Evolutionary conservation across 2,329 filamentous ascomycete species (phyloP), one percentile per base, ranked within the genome.

Genomic region (Dendrostoma leiphaemia): DNA sequence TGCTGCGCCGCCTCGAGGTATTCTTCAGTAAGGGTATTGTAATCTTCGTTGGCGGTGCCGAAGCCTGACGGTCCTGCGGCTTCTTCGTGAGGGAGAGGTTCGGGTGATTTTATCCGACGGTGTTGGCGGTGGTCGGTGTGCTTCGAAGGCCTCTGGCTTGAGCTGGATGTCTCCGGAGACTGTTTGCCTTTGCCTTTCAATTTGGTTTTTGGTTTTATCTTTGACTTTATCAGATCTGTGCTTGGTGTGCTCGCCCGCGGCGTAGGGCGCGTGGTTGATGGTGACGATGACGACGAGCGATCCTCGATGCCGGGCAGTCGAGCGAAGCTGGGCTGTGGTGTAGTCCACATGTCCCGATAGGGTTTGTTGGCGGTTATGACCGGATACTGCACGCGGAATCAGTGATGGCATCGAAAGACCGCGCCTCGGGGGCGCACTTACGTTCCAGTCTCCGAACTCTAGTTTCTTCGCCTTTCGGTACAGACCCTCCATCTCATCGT

Each of bases 361-460:
- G 91, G 88, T 60, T 91, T 83, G 67, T 77, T 82, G 40, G 80
- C 92, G 31, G 92, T 93, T 61, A 97, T 92, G 26, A 97, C 93
- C 23, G 92, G 93, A 69, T 97, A 97, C 90, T 59, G 23, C 5
- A 3, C 26, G 21, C 12, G 19, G 12, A 12, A 38, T 53, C 32
- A 53, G 50, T 94, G 21, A 2, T 46, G 54, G 10, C 60, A 44
- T 31, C 2, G 55, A 17, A 48, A 17, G 60, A 76, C 51, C 74
- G 65, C 55, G 44, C 47, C 5, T 17, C 34, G 21, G 5, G 13
- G 17, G 34, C 46, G 24, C 13, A 84, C 89, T 78, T 74, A 93
- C 90, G 71, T 97, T 97, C 91, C 92, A 97, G 66, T 97, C 93
- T 2, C 89, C 89, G 67, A 86, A 92, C 64, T 92, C 89, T 4